Percentiles rank a stretch among this genome's conserved stretches.
Evolutionary conservation across 371 early-diverging fungal genomes (phyloP).

Genomic region (Mortierella sp.): DNA sequence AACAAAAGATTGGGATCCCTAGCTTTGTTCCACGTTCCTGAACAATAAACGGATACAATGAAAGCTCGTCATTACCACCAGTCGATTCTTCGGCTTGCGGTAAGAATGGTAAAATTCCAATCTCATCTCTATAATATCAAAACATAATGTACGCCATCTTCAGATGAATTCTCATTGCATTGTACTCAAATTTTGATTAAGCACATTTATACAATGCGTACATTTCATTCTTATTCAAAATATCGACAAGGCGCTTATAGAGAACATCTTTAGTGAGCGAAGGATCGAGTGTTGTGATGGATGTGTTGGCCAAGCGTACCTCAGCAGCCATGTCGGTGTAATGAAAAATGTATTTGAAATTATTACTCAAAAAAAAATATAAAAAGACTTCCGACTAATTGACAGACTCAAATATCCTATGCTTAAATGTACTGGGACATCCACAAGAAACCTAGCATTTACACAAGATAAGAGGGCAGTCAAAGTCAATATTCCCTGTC

Average conservation of each 20-base stretch:
- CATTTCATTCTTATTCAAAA: constrained; percentile 38
- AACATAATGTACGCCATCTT: neutral
- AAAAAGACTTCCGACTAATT: constrained; percentile 6
- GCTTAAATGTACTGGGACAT: constrained; percentile 58
- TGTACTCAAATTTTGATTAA: neutral
- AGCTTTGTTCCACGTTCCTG: constrained; percentile 48
- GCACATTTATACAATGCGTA: constrained; percentile 11
- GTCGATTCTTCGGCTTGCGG: constrained; percentile 9
- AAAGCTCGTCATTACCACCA: neutral
- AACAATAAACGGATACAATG: constrained; percentile 36
- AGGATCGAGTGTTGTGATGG: constrained; percentile 35
- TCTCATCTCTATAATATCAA: neutral
- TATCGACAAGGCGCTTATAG: constrained; percentile 26
- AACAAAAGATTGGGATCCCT: constrained; percentile 51
- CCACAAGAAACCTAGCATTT: constrained; percentile 49
- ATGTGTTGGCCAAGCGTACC: constrained; percentile 40
- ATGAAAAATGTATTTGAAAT: neutral
- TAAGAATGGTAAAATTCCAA: constrained; percentile 48
- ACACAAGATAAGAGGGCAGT: neutral
- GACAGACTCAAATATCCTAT: neutral
- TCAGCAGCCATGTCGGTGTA: constrained; percentile 19
- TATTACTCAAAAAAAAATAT: constrained; percentile 1
- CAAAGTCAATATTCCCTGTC: neutral
- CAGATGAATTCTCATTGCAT: neutral
- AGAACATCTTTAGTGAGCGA: constrained; percentile 36